Evolutionary conservation across 176 grass and related monocot genomes (phyloP).

Genomic region (Phoenix roebelenii): DNA sequence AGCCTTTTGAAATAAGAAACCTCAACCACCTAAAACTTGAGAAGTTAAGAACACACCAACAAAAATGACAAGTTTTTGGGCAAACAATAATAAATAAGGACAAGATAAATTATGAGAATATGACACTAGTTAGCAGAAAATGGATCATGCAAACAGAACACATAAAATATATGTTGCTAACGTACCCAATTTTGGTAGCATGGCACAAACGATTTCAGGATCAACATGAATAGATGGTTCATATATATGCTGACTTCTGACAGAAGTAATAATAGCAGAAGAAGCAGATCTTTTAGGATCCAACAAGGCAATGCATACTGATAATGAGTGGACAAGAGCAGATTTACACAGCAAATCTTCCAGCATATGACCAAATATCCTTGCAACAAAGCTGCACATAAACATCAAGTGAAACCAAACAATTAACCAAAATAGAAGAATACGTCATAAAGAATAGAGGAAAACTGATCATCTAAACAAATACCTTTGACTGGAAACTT

Average conservation of each 20-base stretch:
- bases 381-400: slow-evolving; percentile 14
- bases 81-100: too few species aligned
- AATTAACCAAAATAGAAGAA: too few species aligned
- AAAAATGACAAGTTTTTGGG: too few species aligned
- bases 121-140: too few species aligned
- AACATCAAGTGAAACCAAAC: neutral
- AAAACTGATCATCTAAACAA: too few species aligned
- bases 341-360: slow-evolving; percentile 12
- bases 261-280: neutral
- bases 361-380: slow-evolving; percentile 20
- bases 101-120: too few species aligned
- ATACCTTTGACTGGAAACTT: slow-evolving; percentile 27
- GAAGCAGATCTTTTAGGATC: slow-evolving; percentile 24
- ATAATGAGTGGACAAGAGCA: slow-evolving; percentile 17
- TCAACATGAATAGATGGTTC: slow-evolving; percentile 11
- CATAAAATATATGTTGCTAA: neutral
- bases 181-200: slow-evolving; percentile 20
- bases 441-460: too few species aligned
- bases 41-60: too few species aligned
- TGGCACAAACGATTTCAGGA: slow-evolving; percentile 1
- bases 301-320: slow-evolving; percentile 22
- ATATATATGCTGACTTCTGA: slow-evolving; percentile 16
- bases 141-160: neutral
- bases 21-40: too few species aligned
- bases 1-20: too few species aligned